Conservation (phyloP, 2,329 filamentous ascomycete species). For the Exophiala alcalophila region DNA sequence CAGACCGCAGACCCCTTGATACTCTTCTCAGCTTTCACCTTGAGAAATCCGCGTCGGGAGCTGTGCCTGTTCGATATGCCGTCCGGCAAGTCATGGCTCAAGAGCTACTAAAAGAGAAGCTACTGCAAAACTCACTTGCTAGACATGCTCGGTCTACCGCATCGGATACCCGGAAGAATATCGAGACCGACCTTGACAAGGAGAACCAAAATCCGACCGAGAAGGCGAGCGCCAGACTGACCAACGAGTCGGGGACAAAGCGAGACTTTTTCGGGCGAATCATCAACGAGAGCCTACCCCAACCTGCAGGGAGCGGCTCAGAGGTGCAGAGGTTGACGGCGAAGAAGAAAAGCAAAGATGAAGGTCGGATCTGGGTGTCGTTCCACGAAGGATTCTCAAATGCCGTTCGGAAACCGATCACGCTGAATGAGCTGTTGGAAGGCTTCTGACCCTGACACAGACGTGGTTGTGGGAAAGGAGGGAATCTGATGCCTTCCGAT, state of each 20-base stretch:
- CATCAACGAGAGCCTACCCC: slow-evolving; percentile 43
- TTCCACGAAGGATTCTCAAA: slow-evolving; percentile 91
- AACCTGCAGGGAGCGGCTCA: slow-evolving; percentile 31
- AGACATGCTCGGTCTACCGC: slow-evolving; percentile 55
- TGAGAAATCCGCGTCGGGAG: slow-evolving; percentile 45
- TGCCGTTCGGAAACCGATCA: slow-evolving; percentile 84
- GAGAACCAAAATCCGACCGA: slow-evolving; percentile 32
- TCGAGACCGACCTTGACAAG: slow-evolving; percentile 35
- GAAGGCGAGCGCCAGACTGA: slow-evolving; percentile 33
- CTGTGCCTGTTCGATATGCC: slow-evolving; percentile 79
- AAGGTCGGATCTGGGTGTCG: slow-evolving; percentile 75
- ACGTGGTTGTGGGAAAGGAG: too few relatives aligned
- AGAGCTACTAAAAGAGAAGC: slow-evolving; percentile 73
- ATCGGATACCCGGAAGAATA: not conserved
- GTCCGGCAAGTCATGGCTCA: slow-evolving; percentile 91
- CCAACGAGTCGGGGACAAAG: slow-evolving; percentile 51
- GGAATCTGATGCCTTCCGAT: too few relatives aligned
- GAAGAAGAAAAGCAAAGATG: slow-evolving; percentile 37
- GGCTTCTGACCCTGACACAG: slow-evolving; percentile 54
- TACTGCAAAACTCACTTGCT: slow-evolving; percentile 62
- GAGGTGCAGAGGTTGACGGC: slow-evolving; percentile 30
- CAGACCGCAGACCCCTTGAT: slow-evolving; percentile 62
- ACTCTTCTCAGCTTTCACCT: slow-evolving; percentile 72
- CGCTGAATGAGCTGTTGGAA: slow-evolving; percentile 70
- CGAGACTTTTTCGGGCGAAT: slow-evolving; percentile 83